Conservation (phyloP, 148 eudicot species). For the Agrostemma githago region DNA sequence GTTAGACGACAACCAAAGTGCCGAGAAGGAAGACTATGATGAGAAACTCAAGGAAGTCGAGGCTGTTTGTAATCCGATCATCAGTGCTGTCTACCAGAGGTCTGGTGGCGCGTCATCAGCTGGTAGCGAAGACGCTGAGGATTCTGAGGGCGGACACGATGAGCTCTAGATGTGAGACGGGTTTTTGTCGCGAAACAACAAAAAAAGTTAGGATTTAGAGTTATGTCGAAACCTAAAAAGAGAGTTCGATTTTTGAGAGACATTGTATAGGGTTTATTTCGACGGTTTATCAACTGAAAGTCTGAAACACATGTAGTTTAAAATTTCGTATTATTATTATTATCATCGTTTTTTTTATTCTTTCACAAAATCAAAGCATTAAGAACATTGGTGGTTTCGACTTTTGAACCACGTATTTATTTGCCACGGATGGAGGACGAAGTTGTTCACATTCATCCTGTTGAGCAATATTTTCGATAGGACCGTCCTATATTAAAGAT, state of each 20-base stretch:
- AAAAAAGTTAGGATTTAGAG: slow-evolving; percentile 14
- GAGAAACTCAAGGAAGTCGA: slow-evolving; percentile 68
- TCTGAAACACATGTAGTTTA: slow-evolving; percentile 8
- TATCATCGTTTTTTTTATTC: neutral
- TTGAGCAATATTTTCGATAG: too few species aligned
- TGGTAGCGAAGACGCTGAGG: slow-evolving; percentile 29
- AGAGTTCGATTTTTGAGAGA: slow-evolving; percentile 27
- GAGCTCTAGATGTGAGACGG: slow-evolving; percentile 35
- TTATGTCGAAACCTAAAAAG: slow-evolving; percentile 9
- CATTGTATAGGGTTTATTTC: slow-evolving; percentile 26
- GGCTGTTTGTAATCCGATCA: slow-evolving; percentile 68
- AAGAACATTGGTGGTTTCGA: too few species aligned
- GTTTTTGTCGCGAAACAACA: neutral
- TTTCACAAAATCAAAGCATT: neutral
- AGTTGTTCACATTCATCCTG: too few species aligned
- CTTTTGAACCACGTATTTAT: too few species aligned
- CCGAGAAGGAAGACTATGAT: slow-evolving; percentile 59
- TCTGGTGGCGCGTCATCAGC: slow-evolving; percentile 48
- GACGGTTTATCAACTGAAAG: slow-evolving; percentile 21
- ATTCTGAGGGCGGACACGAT: slow-evolving; percentile 42
- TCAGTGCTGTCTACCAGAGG: slow-evolving; percentile 57
- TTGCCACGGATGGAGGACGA: too few species aligned
- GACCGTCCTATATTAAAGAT: too few species aligned
- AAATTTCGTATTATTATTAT: neutral
- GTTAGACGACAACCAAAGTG: slow-evolving; percentile 57